Evolutionary conservation across 108 stramenopile genomes (phyloP), one percentile per base, ranked within the genome.

Genomic region (Seminavis robusta): DNA sequence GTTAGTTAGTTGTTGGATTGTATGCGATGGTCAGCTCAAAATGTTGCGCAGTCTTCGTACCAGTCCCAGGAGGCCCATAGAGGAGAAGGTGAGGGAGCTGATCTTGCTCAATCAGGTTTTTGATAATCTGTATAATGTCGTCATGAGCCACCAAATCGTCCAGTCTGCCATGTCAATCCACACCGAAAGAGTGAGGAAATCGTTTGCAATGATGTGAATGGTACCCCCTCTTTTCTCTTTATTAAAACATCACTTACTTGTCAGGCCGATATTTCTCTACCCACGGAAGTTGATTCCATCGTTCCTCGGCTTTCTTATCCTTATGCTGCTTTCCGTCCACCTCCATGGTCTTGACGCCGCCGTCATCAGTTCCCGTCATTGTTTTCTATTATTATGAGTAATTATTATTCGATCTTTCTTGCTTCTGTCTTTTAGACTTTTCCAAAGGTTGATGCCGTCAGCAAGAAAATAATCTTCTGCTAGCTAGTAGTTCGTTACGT

Each of bases 211-310:
- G 9, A 30, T 49, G 40, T 26, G 7, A 33, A 54, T 10, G 20
- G 11, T 37, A 31, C 17, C 4, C 13, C 33, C 36, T 24, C 3
- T 33, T 4, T 3, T 2, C 32, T 45, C n/a, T 8, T 8, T 45
- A 11, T 8, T 45, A 45, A 8, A 11, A 11, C 5, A 29, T 7
- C 10, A 47, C 74, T 66, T 45, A 80, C 72, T 72, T 61, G 56
- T 77, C 32, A 0, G 96, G 96, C 13, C 96, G 88, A 73, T 97
- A 97, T 51, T 95, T 97, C 60, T 97, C 96, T 1, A 97, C 94
- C 96, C 94, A 97, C 39, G 96, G 96, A 71, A 91, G 51, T 46
- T 83, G 77, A 19, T 19, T 59, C 28, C 28, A 9, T 51, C 29
- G 6, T 30, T 10, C 16, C 13, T 53, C 24, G 31, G n/a, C 16